A percentile compares a stretch with the other conserved stretches of the same genome.
phyloP scores from a whole-genome alignment of 2,329 filamentous ascomycete genomes.

The Alternaria longipes region DNA sequence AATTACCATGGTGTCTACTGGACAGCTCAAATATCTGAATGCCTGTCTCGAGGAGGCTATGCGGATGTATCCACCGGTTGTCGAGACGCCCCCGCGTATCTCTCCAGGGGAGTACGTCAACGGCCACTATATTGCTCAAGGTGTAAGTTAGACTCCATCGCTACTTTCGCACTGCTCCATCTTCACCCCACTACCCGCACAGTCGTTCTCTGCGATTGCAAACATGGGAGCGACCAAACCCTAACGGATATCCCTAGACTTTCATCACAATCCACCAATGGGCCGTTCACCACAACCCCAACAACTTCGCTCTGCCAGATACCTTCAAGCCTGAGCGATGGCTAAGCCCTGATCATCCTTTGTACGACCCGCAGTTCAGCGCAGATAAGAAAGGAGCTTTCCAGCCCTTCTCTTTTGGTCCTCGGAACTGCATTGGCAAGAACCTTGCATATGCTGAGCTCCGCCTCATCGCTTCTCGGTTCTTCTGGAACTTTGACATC shows the following conservation, averaged over 20 bases:
- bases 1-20: slow-evolving; percentile 9
- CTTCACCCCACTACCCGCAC: no score
- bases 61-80: slow-evolving; percentile 28
- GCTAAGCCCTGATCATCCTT: slow-evolving; percentile 16
- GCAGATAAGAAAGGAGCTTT: slow-evolving; percentile 41
- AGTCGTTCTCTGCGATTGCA: accelerated
- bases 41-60: slow-evolving; percentile 26
- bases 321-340: slow-evolving; percentile 37
- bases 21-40: slow-evolving; percentile 24
- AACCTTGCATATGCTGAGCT: slow-evolving; percentile 51
- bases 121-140: slow-evolving; percentile 24
- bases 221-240: accelerated
- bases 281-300: slow-evolving; percentile 22
- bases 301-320: slow-evolving; percentile 34
- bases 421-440: slow-evolving; percentile 27
- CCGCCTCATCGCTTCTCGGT: slow-evolving; percentile 48
- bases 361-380: slow-evolving; percentile 22
- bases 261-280: slow-evolving; percentile 25
- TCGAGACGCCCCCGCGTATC: slow-evolving; percentile 6
- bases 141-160: slow-evolving; percentile 8
- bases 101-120: slow-evolving; percentile 22
- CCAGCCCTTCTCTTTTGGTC: slow-evolving; percentile 33
- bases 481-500: slow-evolving; percentile 53
- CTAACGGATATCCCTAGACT: slow-evolving; percentile 1
- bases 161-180: no score